phyloP scores from a whole-genome alignment of 768 basidiomycete species.

The Lepiota brunneoincarnata region DNA sequence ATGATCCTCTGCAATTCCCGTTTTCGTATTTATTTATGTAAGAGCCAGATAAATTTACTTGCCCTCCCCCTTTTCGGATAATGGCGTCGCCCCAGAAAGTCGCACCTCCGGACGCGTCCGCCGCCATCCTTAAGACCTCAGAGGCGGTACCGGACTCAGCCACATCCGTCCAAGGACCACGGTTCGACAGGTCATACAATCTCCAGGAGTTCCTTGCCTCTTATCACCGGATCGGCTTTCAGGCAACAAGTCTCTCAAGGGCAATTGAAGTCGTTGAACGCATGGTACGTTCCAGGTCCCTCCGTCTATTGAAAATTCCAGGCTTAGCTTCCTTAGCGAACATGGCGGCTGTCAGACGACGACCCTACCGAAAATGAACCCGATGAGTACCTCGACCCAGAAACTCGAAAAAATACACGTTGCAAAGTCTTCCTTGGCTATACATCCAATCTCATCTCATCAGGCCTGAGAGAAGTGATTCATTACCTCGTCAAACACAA shows the following conservation, averaged over 20 bases:
- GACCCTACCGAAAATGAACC: slow-evolving; percentile 68
- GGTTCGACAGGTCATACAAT: slow-evolving; percentile 70
- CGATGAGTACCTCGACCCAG: slow-evolving; percentile 57
- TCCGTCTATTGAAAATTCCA: slow-evolving; percentile 3
- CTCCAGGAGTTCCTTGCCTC: slow-evolving; percentile 68
- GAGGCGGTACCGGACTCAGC: slow-evolving; percentile 65
- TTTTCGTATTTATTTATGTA: not conserved
- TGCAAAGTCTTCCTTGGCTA: slow-evolving; percentile 95
- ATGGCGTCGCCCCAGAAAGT: not conserved
- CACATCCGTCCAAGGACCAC: slow-evolving; percentile 79
- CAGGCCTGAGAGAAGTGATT: slow-evolving; percentile 92
- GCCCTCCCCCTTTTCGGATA: slow-evolving; percentile 20
- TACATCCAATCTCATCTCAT: slow-evolving; percentile 98
- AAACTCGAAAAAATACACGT: slow-evolving; percentile 65
- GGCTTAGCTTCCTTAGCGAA: slow-evolving; percentile 47
- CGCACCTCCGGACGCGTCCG: slow-evolving; percentile 55
- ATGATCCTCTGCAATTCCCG: not conserved
- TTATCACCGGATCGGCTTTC: slow-evolving; percentile 94
- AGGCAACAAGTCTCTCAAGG: slow-evolving; percentile 88
- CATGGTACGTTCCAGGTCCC: slow-evolving; percentile 59
- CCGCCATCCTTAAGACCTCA: slow-evolving; percentile 76
- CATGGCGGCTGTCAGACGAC: slow-evolving; percentile 88
- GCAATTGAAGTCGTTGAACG: slow-evolving; percentile 90
- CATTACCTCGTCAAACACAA: slow-evolving; percentile 90
- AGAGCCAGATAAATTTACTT: slow-evolving; percentile 9